A percentile compares a stretch with the other conserved stretches of the same genome.
Conservation (phyloP, 1,139 yeast species). For the Sugiyamaella xylanicola region DNA sequence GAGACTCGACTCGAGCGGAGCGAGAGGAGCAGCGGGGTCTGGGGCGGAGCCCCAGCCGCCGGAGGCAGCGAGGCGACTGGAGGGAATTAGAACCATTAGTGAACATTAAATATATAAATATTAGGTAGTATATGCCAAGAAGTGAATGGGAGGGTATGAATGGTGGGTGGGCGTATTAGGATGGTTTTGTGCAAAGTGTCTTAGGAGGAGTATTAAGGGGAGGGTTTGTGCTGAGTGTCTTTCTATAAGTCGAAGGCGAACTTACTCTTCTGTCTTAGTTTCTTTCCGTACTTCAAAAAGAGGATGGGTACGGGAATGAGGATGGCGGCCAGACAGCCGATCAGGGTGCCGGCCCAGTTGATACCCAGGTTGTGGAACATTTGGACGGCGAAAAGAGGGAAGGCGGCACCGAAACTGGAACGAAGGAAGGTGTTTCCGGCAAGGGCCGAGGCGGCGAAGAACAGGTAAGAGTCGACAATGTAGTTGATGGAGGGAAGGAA, state of each 20-base stretch:
- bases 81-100: neutral
- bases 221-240: no score
- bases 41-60: neutral
- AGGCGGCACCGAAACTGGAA: slow-evolving; percentile 67
- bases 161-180: neutral
- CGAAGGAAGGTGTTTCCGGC: slow-evolving; percentile 89
- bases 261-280: slow-evolving; percentile 61
- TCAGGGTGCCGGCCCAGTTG: slow-evolving; percentile 77
- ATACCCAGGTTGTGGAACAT: slow-evolving; percentile 74
- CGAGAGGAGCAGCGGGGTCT: no score
- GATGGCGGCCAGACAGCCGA: slow-evolving; percentile 64
- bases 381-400: slow-evolving; percentile 75
- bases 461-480: slow-evolving; percentile 72
- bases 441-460: slow-evolving; percentile 83
- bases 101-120: slow-evolving; percentile 7
- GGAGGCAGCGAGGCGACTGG: neutral
- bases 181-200: no score
- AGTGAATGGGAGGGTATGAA: neutral
- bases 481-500: slow-evolving; percentile 78
- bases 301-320: slow-evolving; percentile 73
- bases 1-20: no score
- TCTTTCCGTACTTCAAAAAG: slow-evolving; percentile 64
- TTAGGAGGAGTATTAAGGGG: no score
- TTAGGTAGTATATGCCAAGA: slow-evolving; percentile 7
- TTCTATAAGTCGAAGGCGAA: slow-evolving; percentile 48